Base-by-base conservation (phyloP, 352 stramenopile species). In the Phytopythium montanum region DNA sequence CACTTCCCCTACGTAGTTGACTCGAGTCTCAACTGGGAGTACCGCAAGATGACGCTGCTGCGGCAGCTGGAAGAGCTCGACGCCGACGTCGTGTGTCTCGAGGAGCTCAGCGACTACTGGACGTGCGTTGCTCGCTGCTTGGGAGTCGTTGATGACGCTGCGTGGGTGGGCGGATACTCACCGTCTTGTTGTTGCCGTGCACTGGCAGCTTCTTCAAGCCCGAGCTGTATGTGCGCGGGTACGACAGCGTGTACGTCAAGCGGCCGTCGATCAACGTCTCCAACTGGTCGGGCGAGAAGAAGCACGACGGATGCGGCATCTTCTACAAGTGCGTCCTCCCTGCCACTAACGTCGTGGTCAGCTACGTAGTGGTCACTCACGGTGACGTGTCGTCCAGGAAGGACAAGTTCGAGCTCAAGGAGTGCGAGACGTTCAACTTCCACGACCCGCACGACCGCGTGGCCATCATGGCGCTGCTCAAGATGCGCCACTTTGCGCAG, bases 71-170 rank as follows among this genome's bases (percentile, higher is more conserved):
- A 90, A 2, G 77, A 75, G 53, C 70, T 93, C 34, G 82, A 92
- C 55, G 86, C 86, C 33, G 85, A 93, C 42, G 76, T 95, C 48
- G 64, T 95, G 42, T 95, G 86, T 58, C 76, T 95, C 7, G 86
- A 94, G 67, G 86, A 95, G 28, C 68, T 92, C 26, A 94, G 83
- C 67, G 86, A 95, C 75, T 95, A 95, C 64, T 94, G 85, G 84
- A 94, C 84, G 76, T 94, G 73, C 38, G 83, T 81, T 14, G 25
- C 28, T 33, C 48, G 8, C 44, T 41, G 46, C 9, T 58, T 26
- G 12, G 38, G n/a, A n/a, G 6, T 36, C 31, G 2, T 9, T 36
- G 2, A 6, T 36, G 31, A 14, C 13, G 31, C 31, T 10, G n/a
- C n/a, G n/a, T n/a, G n/a, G n/a, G n/a, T 36, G 31, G 31, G 13